Conservation (phyloP, 192 early-diverging fungal genomes). For the Linderina pennispora region DNA sequence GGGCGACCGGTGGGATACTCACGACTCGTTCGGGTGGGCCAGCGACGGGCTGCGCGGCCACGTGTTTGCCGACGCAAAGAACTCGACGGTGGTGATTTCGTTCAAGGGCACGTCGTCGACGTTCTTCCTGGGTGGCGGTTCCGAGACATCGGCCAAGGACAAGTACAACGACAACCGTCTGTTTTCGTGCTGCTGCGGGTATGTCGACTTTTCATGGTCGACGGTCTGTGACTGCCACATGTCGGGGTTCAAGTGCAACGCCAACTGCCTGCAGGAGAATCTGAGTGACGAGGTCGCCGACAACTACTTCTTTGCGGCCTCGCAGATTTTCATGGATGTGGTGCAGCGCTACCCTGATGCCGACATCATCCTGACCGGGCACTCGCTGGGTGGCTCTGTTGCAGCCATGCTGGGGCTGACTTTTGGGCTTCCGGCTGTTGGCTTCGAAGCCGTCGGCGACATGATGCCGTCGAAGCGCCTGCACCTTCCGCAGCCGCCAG, state of each 20-base stretch:
- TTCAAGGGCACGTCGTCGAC: constrained; percentile 82
- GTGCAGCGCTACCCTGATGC: constrained; percentile 59
- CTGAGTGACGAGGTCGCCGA: constrained; percentile 52
- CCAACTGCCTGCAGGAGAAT: constrained; percentile 54
- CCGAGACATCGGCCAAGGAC: constrained; percentile 64
- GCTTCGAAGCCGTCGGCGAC: constrained; percentile 84
- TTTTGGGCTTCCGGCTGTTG: constrained; percentile 74
- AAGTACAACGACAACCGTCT: constrained; percentile 88
- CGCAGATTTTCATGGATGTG: constrained; percentile 65
- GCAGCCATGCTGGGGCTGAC: constrained; percentile 73
- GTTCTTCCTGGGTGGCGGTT: constrained; percentile 60
- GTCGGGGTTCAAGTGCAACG: constrained; percentile 51
- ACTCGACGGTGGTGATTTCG: constrained; percentile 69
- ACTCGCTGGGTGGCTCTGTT: constrained; percentile 79
- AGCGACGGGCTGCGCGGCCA: constrained; percentile 77
- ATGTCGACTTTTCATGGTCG: constrained; percentile 71
- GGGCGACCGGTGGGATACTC: constrained; percentile 59
- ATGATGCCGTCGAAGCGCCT: constrained; percentile 66
- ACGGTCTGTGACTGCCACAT: constrained; percentile 81
- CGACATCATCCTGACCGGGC: constrained; percentile 75
- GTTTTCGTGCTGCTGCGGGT: constrained; percentile 96
- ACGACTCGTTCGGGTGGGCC: constrained; percentile 67
- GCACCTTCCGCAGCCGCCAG: constrained; percentile 66
- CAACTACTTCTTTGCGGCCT: constrained; percentile 41
- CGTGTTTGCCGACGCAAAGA: constrained; percentile 66